Conservation (phyloP, 345 rosid species). For the Gossypium longicalyx region DNA sequence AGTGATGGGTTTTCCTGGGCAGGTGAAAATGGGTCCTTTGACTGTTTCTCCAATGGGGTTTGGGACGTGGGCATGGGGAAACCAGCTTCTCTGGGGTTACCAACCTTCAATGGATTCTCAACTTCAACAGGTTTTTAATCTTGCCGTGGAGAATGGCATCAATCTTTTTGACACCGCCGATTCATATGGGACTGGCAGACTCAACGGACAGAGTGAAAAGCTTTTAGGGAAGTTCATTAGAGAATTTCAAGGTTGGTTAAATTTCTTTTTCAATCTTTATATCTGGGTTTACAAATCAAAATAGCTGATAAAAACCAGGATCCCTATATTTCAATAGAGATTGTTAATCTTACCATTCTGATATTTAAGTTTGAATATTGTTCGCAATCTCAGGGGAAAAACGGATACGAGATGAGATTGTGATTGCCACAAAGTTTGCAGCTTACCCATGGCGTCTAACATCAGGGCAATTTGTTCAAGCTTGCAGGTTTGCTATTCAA, state of each 20-base stretch:
- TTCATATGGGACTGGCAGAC: constrained; percentile 83
- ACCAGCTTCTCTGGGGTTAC: constrained; percentile 92
- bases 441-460: constrained; percentile 95
- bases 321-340: too few relatives aligned
- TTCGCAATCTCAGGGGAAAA: constrained; percentile 36
- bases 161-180: constrained; percentile 90
- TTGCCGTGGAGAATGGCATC: constrained; percentile 73
- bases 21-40: constrained; percentile 87
- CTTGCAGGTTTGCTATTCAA: constrained; percentile 60
- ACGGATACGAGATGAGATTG: constrained; percentile 43
- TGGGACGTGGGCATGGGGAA: constrained; percentile 99
- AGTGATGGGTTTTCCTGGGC: background rate
- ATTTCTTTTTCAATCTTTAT: background rate
- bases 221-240: constrained; percentile 79
- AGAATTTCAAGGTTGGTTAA: constrained; percentile 46
- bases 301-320: too few relatives aligned
- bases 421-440: constrained; percentile 93
- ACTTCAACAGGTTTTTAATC: constrained; percentile 68
- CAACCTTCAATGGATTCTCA: constrained; percentile 74
- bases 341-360: too few relatives aligned
- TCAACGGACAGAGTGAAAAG: constrained; percentile 85
- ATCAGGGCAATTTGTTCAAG: constrained; percentile 81
- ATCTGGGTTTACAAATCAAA: too few relatives aligned
- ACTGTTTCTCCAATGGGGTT: constrained; percentile 93
- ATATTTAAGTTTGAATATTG: background rate